Conservation (phyloP, 805 yeast species). For the Yueomyces sp. region DNA sequence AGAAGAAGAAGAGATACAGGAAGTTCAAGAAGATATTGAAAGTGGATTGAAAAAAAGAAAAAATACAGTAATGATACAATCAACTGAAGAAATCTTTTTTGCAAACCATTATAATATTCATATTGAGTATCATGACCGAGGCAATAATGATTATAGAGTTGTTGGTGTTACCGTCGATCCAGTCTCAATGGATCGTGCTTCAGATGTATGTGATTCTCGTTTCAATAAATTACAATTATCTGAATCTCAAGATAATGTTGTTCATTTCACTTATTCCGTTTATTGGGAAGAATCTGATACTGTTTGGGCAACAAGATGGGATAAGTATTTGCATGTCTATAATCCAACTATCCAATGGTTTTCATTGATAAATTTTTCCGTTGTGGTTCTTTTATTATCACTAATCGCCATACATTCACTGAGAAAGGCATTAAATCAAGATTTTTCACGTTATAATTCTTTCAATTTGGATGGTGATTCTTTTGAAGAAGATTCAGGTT, state of each 20-base stretch:
- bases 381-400: slow-evolving; percentile 67
- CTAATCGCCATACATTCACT: slow-evolving; percentile 68
- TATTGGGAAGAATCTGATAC: slow-evolving; percentile 55
- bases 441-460: slow-evolving; percentile 79
- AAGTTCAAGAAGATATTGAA: neutral
- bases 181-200: slow-evolving; percentile 35
- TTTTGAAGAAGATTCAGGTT: slow-evolving; percentile 85
- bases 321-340: slow-evolving; percentile 79
- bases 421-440: slow-evolving; percentile 67
- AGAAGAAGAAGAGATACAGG: neutral
- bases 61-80: slow-evolving; percentile 4
- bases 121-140: slow-evolving; percentile 73
- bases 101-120: slow-evolving; percentile 70
- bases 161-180: slow-evolving; percentile 84
- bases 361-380: slow-evolving; percentile 73
- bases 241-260: slow-evolving; percentile 38
- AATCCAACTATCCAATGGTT: slow-evolving; percentile 96
- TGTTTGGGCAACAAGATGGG: slow-evolving; percentile 98
- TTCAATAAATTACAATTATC: slow-evolving; percentile 28
- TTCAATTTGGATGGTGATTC: slow-evolving; percentile 68
- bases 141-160: slow-evolving; percentile 58
- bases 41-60: neutral
- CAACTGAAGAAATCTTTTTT: slow-evolving; percentile 38
- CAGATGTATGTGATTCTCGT: slow-evolving; percentile 13
- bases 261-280: slow-evolving; percentile 79